phyloP scores from a whole-genome alignment of 2,329 filamentous ascomycete species.

The Blastomyces silverae region DNA sequence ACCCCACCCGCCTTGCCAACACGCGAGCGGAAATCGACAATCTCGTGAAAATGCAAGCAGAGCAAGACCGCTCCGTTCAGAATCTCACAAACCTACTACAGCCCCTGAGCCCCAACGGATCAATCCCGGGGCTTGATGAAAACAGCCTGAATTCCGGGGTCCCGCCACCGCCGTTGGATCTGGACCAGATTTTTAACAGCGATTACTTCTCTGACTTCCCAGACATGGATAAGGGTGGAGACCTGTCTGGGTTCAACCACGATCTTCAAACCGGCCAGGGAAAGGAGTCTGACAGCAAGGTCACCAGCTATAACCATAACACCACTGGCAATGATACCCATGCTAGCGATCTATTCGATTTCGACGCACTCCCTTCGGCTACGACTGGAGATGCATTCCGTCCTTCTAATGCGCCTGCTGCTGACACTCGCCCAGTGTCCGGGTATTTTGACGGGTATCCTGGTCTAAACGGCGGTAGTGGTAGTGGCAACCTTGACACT shows the following conservation, averaged over 20 bases:
- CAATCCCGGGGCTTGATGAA: slow-evolving; percentile 59
- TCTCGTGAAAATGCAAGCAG: slow-evolving; percentile 68
- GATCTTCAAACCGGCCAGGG: slow-evolving; percentile 19
- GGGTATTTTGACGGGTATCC: slow-evolving; percentile 34
- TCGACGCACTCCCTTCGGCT: slow-evolving; percentile 33
- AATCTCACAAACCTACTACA: slow-evolving; percentile 67
- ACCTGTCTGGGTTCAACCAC: slow-evolving; percentile 22
- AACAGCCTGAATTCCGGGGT: slow-evolving; percentile 36
- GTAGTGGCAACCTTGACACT: slow-evolving; percentile 12
- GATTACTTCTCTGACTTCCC: slow-evolving; percentile 48
- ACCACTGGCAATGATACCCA: slow-evolving; percentile 17
- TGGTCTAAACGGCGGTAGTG: slow-evolving; percentile 24
- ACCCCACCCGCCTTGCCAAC: slow-evolving; percentile 48
- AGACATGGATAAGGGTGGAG: slow-evolving; percentile 28
- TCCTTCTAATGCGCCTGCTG: slow-evolving; percentile 26
- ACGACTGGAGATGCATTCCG: slow-evolving; percentile 25
- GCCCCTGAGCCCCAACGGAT: slow-evolving; percentile 71
- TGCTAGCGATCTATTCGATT: slow-evolving; percentile 40
- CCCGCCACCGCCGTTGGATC: slow-evolving; percentile 45
- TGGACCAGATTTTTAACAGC: slow-evolving; percentile 53
- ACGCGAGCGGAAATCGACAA: slow-evolving; percentile 71
- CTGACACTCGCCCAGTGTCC: slow-evolving; percentile 18
- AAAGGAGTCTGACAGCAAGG: slow-evolving; percentile 6
- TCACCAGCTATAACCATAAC: neutral
- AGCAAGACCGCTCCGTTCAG: slow-evolving; percentile 70